phyloP scores from a whole-genome alignment of 306 rosid genomes.

The Pyrus betulifolia region DNA sequence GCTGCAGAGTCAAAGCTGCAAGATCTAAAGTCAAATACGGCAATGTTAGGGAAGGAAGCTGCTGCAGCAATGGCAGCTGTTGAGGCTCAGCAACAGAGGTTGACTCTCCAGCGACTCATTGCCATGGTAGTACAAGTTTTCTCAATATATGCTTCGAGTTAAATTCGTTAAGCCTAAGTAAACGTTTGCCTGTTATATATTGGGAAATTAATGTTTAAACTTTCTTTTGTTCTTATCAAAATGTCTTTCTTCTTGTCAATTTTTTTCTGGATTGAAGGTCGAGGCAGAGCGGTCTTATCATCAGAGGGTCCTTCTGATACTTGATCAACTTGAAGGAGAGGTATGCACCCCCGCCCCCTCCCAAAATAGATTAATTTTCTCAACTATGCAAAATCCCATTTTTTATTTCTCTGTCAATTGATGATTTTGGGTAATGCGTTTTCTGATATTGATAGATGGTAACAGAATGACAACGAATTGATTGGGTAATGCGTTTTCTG shows the following conservation, averaged over 20 bases:
- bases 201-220: slow-evolving; percentile 4
- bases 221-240: background rate
- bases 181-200: background rate
- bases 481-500: slow-evolving; percentile 18
- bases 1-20: slow-evolving; percentile 79
- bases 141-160: background rate
- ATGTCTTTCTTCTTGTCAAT: background rate
- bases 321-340: slow-evolving; percentile 96
- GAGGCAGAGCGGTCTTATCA: slow-evolving; percentile 92
- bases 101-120: slow-evolving; percentile 92
- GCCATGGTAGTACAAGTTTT: slow-evolving; percentile 57
- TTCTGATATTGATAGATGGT: slow-evolving; percentile 52
- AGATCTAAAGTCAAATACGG: slow-evolving; percentile 81
- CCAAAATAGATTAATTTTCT: background rate
- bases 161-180: background rate
- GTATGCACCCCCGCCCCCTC: slow-evolving; percentile 19
- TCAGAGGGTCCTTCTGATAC: slow-evolving; percentile 75
- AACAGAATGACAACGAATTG: slow-evolving; percentile 82
- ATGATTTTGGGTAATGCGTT: slow-evolving; percentile 12
- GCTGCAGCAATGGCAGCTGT: slow-evolving; percentile 98
- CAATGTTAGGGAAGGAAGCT: slow-evolving; percentile 94
- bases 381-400: background rate
- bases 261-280: slow-evolving; percentile 46
- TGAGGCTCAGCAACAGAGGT: slow-evolving; percentile 95
- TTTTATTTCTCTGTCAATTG: slow-evolving; percentile 13